A percentile compares a stretch with the other conserved stretches of the same genome.
These are phyloP conservation scores for Chytriomyces confervae DNA, from an alignment of 192 early-diverging fungal genomes.

Conservation along the genomic window DNA sequence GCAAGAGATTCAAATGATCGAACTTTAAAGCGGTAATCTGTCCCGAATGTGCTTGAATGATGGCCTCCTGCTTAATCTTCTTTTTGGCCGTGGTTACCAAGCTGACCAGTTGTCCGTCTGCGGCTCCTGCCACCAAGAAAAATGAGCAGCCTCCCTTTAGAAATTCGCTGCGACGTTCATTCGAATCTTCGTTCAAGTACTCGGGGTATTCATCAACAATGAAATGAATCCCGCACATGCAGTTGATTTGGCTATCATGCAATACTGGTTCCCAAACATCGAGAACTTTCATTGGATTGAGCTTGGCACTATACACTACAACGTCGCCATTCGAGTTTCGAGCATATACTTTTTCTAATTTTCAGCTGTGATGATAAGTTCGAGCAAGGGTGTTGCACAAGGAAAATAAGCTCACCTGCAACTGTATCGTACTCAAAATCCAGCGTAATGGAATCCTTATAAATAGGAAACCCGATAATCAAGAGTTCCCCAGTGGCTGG, in stretches of 20 bases:
- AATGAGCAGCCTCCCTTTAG: background rate
- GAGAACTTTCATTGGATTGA: conserved; percentile 46
- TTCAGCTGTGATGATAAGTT: too few species aligned
- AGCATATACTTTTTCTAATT: conserved; percentile 28
- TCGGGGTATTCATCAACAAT: conserved; percentile 11
- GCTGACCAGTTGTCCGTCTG: conserved; percentile 37
- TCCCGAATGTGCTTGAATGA: conserved; percentile 43
- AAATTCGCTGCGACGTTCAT: conserved; percentile 12
- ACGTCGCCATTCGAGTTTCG: conserved; percentile 30
- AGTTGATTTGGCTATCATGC: conserved; percentile 12
- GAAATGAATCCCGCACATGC: conserved; percentile 26
- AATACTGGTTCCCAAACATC: conserved; percentile 24
- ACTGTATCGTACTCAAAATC: conserved; percentile 35
- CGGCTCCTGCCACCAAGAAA: conserved; percentile 38
- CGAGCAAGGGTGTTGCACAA: too few species aligned
- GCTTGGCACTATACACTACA: conserved; percentile 32
- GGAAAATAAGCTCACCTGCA: background rate
- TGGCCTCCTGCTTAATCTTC: conserved; percentile 18
- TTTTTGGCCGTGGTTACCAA: background rate
- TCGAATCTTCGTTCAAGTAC: conserved; percentile 13
- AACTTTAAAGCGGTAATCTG: conserved; percentile 25
- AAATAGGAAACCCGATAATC: conserved; percentile 41
- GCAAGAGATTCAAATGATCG: conserved; percentile 26
- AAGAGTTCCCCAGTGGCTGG: conserved; percentile 40
- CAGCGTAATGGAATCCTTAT: conserved; percentile 24